These are phyloP conservation scores for Aspergillus carbonarius DNA, from an alignment of 2,329 filamentous ascomycete species.

Conservation along the genomic window DNA sequence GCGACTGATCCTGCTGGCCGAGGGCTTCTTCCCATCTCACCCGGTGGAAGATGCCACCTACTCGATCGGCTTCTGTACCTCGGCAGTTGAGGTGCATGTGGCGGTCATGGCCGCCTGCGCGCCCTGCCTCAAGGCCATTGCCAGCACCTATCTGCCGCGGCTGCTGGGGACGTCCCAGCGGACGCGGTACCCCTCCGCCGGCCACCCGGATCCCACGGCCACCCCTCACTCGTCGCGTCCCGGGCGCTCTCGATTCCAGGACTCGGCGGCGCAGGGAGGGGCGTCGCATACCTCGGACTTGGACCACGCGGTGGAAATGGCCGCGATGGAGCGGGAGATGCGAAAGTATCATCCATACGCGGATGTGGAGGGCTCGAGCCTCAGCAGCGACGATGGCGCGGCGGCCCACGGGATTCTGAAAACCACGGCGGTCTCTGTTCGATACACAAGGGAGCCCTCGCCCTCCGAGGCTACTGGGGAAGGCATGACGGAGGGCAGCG, in stretches of 20 bases:
- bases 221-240: neutral
- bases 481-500: neutral
- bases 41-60: constrained; percentile 22
- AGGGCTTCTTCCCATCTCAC: constrained; percentile 15
- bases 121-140: constrained; percentile 26
- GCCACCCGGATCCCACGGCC: neutral
- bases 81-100: constrained; percentile 31
- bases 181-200: neutral
- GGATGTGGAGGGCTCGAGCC: neutral
- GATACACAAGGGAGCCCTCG: neutral
- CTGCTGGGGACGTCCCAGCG: neutral
- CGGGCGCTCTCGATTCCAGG: neutral
- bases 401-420: neutral
- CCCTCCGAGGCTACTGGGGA: neutral
- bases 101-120: constrained; percentile 32
- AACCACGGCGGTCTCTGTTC: neutral
- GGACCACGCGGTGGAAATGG: neutral
- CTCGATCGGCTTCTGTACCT: constrained; percentile 28
- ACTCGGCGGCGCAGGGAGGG: too few species aligned
- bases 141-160: neutral
- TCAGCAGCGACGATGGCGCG: neutral
- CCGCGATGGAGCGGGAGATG: neutral
- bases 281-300: too few species aligned
- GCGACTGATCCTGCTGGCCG: constrained; percentile 28
- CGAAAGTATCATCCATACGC: neutral